Base-by-base conservation (phyloP, 345 rosid species). In the Salix dunnii region DNA sequence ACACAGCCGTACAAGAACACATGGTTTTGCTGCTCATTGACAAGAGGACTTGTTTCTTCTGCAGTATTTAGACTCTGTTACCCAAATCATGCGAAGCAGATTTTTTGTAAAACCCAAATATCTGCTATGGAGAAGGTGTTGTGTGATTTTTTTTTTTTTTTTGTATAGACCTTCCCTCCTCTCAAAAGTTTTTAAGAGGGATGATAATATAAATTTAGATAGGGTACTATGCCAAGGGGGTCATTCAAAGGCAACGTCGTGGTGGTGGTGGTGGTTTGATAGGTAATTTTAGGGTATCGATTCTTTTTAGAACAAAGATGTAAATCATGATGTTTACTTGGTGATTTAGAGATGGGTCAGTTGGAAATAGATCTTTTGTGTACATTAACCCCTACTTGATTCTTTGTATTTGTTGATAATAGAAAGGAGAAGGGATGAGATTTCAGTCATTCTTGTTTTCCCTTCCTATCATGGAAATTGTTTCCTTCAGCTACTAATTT, bases 341-440 rank as follows among this genome's bases (percentile, higher is more conserved):
- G 72, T 80, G 77, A 38, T 73, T 46, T 20, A 76, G 76, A 68
- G 40, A 42, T 64, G 73, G 71, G 68, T 73, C 70, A 69, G 25
- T 64, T 61, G 72, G 63, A 58, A 58, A n/a, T 75, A 66, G 49
- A 48, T 74, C 30, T 42, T 74, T 75, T 62, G 36, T 88, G 89
- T 88, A 86, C 83, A 83, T 76, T 83, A 76, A 67, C 78, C 72
- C 69, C 79, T 21, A 72, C 77, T 12, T 46, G 33, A 77, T 88
- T 84, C 86, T 78, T 86, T 88, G 87, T 73, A 80, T 80, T 38
- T 88, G 80, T 79, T 73, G 80, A 83, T 80, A 76, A 76, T 76
- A 81, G 80, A 77, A 85, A 78, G 63, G 28, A 73, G 70, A 61
- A 65, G 4, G 67, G 76, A 76, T 77, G 71, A 51, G 46, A 43